phyloP scores from a whole-genome alignment of 2,329 filamentous ascomycete genomes.

The Aspergillus latus region DNA sequence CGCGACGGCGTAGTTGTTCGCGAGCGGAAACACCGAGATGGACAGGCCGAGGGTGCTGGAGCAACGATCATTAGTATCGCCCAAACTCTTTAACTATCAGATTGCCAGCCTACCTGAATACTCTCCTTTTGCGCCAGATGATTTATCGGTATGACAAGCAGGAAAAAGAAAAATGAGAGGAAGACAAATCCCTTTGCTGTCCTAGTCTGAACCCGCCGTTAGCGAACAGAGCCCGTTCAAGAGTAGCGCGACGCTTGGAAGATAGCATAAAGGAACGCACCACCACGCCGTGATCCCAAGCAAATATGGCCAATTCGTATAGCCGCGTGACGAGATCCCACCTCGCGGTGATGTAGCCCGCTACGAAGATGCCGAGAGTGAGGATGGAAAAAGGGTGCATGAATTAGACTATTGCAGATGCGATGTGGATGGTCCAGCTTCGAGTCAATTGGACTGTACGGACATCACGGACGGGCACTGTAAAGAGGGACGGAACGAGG shows the following conservation, averaged over 20 bases:
- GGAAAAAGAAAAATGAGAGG: constrained; percentile 79
- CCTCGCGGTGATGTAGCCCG: constrained; percentile 98
- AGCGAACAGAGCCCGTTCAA: neutral
- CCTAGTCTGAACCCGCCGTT: constrained; percentile 60
- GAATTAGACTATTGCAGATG: constrained; percentile 36
- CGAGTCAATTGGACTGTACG: constrained; percentile 26
- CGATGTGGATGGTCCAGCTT: constrained; percentile 15
- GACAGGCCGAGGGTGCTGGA: constrained; percentile 75
- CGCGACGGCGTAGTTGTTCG: constrained; percentile 89
- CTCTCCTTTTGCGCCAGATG: constrained; percentile 79
- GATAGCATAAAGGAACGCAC: constrained; percentile 53
- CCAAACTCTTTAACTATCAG: neutral
- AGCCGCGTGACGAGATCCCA: constrained; percentile 97
- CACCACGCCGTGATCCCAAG: constrained; percentile 97
- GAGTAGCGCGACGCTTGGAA: constrained; percentile 4
- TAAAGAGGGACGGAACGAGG: constrained; percentile 17
- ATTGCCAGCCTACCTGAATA: constrained; percentile 60
- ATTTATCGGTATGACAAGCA: constrained; percentile 80
- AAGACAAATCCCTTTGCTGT: constrained; percentile 81
- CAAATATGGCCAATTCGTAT: constrained; percentile 95
- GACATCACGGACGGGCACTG: constrained; percentile 24
- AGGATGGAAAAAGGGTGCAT: constrained; percentile 99
- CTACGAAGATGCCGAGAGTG: constrained; percentile 97
- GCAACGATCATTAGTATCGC: neutral
- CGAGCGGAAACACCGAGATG: constrained; percentile 85